These are phyloP conservation scores for Solanum arcanum DNA, from an alignment of 257 asterid species.

Conservation along the genomic window DNA sequence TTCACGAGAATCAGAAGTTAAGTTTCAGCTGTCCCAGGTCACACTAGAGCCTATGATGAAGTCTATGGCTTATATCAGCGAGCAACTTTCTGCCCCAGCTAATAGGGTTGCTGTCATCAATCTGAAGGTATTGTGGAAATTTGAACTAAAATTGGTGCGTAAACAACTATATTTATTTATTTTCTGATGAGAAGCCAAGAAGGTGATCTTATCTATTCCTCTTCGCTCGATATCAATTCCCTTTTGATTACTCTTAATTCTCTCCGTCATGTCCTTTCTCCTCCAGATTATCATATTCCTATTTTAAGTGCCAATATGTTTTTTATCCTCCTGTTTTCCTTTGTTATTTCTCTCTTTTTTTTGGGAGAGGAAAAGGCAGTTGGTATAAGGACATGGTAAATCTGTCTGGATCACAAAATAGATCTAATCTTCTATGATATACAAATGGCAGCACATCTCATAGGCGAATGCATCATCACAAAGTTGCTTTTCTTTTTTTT, in stretches of 20 bases:
- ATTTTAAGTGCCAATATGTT: background rate
- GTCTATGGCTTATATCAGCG: constrained; percentile 88
- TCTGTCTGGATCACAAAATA: background rate
- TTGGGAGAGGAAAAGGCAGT: background rate
- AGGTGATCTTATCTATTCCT: background rate
- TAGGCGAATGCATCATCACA: background rate
- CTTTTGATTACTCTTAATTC: background rate
- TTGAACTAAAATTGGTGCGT: background rate
- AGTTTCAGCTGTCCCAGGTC: constrained; percentile 59
- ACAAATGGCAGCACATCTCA: background rate
- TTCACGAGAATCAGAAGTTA: constrained; percentile 65
- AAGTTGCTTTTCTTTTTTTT: background rate
- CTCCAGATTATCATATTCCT: background rate
- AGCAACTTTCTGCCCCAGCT: constrained; percentile 73
- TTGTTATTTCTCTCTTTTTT: background rate
- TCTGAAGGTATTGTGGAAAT: constrained; percentile 46
- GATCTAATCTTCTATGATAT: background rate
- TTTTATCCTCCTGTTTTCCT: background rate
- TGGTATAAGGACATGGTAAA: background rate
- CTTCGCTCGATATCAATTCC: background rate
- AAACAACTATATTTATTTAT: background rate
- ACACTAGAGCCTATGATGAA: constrained; percentile 81
- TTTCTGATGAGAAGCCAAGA: background rate
- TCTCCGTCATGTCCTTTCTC: background rate
- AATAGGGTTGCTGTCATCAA: constrained; percentile 80